These are phyloP conservation scores for Penicillium verhagenii DNA, from an alignment of 495 filamentous ascomycete genomes.

Conservation along the genomic window DNA sequence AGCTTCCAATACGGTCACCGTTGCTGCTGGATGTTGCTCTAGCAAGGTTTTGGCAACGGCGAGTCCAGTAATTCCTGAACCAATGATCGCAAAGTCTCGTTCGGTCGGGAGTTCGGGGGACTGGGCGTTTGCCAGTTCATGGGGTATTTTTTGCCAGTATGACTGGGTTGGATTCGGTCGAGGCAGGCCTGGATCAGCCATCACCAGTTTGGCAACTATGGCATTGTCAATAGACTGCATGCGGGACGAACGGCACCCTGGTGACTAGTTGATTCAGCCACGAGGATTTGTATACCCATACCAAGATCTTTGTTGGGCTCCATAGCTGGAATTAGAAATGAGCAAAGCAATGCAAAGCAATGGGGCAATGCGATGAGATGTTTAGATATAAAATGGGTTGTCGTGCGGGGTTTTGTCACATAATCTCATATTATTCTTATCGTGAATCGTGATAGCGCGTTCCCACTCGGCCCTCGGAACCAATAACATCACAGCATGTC, in stretches of 20 bases:
- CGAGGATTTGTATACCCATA: neutral
- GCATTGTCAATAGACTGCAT: neutral
- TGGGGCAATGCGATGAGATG: neutral
- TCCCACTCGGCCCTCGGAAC: slow-evolving; percentile 2
- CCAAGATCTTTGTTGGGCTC: slow-evolving; percentile 10
- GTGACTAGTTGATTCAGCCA: neutral
- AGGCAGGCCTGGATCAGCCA: slow-evolving; percentile 45
- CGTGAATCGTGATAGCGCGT: neutral
- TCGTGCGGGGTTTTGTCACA: neutral
- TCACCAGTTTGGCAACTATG: slow-evolving; percentile 20
- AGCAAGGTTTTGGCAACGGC: slow-evolving; percentile 59
- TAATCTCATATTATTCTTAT: too few species aligned
- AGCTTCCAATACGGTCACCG: slow-evolving; percentile 58
- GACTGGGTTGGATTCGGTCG: slow-evolving; percentile 58
- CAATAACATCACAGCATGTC: too few species aligned
- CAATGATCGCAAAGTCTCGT: slow-evolving; percentile 62
- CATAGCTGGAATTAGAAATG: slow-evolving; percentile 1
- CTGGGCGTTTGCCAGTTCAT: slow-evolving; percentile 53
- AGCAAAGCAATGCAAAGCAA: neutral
- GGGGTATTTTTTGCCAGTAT: slow-evolving; percentile 70
- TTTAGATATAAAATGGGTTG: neutral
- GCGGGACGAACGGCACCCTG: neutral
- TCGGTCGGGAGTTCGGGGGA: slow-evolving; percentile 43
- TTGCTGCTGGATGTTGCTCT: slow-evolving; percentile 20
- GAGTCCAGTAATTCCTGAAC: slow-evolving; percentile 69